Base-by-base conservation (phyloP, 148 eudicot genomes). In the Diospyros lotus region DNA sequence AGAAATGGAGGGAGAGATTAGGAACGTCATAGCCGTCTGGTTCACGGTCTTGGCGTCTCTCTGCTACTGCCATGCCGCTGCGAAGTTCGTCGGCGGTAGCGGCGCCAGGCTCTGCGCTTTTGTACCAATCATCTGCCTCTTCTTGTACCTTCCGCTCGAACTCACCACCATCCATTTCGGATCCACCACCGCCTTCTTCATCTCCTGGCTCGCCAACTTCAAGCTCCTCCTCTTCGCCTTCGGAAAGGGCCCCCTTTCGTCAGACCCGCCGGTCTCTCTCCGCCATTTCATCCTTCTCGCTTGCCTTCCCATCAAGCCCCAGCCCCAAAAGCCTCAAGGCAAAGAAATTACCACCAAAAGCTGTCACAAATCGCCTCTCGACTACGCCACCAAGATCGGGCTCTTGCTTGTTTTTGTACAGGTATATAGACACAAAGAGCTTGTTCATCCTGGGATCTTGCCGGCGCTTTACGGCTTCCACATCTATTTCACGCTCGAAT, bases 151-250 rank as follows among this genome's bases (percentile, higher is more conserved):
- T 12, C 87, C 87, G 6, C 73, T 81, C 62, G 17, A 67, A 12
- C 84, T 84, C 51, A 56, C 68, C 69, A 48, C 87, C 72, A 28
- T 81, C 41, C 75, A 84, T 63, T 76, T 84, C 51, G 76, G 72
- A 53, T 73, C 64, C 46, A 64, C 66, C 58, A 62, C 82, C n/a
- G 17, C 69, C 43, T 84, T 81, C 80, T 81, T 78, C 75, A 63
- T 81, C 6, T 52, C 80, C 5, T 84, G 87, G 87, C 82, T 84
- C 7, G 77, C 80, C 28, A 81, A 64, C 66, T 84, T 84, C 82
- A 84, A 84, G 42, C 72, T 69, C 72, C 59, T 69, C 43, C 74
- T 83, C 43, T 85, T 74, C 46, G 58, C 87, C 39, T 84, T 79
- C 51, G 66, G 58, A 10, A 41, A 41, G 5, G 81, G 83, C 73